These are phyloP conservation scores for Lepidium campestre DNA, from an alignment of 441 rosid genomes.

Conservation along the genomic window DNA sequence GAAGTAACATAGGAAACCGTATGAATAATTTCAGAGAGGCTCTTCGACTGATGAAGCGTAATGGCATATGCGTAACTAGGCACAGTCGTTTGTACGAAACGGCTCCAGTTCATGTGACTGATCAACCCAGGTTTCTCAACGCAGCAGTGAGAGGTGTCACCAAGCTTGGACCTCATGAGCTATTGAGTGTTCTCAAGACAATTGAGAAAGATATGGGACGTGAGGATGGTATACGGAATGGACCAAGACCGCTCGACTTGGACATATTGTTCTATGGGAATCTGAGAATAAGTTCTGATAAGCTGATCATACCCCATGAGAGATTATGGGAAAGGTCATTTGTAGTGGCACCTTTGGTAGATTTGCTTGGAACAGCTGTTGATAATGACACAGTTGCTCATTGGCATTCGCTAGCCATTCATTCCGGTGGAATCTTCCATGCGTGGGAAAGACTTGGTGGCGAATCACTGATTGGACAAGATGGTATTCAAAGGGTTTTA, in stretches of 20 bases:
- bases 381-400: constrained; percentile 64
- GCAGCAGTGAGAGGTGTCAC: constrained; percentile 88
- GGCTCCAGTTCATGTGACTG: constrained; percentile 84
- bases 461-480: constrained; percentile 63
- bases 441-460: constrained; percentile 84
- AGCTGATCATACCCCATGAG: constrained; percentile 69
- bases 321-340: constrained; percentile 93
- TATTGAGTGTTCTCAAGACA: constrained; percentile 61
- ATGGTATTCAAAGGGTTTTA: constrained; percentile 71
- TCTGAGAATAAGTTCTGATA: constrained; percentile 50
- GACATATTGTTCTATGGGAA: constrained; percentile 88
- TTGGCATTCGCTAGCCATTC: constrained; percentile 69
- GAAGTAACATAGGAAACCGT: constrained; percentile 89
- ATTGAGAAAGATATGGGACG: constrained; percentile 91
- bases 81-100: constrained; percentile 91
- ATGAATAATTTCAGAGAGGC: constrained; percentile 64
- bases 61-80: constrained; percentile 53
- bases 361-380: constrained; percentile 60
- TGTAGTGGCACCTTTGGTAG: constrained; percentile 86
- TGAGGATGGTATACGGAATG: constrained; percentile 62
- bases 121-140: constrained; percentile 85
- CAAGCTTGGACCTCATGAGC: constrained; percentile 76
- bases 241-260: constrained; percentile 89
- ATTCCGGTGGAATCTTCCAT: constrained; percentile 51
- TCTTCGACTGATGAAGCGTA: constrained; percentile 52